A percentile compares a stretch with the other conserved stretches of the same genome.
Evolutionary conservation across 2,329 filamentous ascomycete species (phyloP).

Genomic region (Monilinia laxa): DNA sequence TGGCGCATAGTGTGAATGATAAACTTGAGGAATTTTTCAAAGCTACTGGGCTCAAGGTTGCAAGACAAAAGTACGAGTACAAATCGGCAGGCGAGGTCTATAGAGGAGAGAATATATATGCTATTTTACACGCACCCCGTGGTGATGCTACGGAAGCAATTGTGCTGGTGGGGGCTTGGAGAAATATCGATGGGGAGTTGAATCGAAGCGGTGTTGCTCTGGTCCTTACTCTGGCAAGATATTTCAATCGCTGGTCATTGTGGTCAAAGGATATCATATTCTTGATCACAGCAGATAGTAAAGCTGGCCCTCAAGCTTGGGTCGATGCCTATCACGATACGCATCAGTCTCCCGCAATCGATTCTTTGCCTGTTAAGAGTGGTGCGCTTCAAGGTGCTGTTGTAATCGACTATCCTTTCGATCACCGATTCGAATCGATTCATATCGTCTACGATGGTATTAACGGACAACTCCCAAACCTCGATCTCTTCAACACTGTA

Average conservation of each 20-base stretch:
- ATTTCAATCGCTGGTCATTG: slow-evolving; percentile 96
- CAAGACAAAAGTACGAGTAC: slow-evolving; percentile 85
- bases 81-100: slow-evolving; percentile 71
- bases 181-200: slow-evolving; percentile 71
- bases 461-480: slow-evolving; percentile 92
- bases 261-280: slow-evolving; percentile 99
- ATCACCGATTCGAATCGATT: slow-evolving; percentile 79
- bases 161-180: slow-evolving; percentile 87
- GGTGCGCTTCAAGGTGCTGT: slow-evolving; percentile 90
- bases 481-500: slow-evolving; percentile 94
- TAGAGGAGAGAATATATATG: slow-evolving; percentile 87
- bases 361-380: slow-evolving; percentile 81
- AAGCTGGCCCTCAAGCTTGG: slow-evolving; percentile 91
- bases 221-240: slow-evolving; percentile 81
- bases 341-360: slow-evolving; percentile 68
- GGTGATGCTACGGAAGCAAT: slow-evolving; percentile 97
- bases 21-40: slow-evolving; percentile 73
- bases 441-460: slow-evolving; percentile 94
- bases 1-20: slow-evolving; percentile 56
- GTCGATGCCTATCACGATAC: slow-evolving; percentile 96
- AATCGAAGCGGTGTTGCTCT: slow-evolving; percentile 88
- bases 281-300: slow-evolving; percentile 83
- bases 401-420: slow-evolving; percentile 88
- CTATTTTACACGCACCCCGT: slow-evolving; percentile 86
- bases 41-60: slow-evolving; percentile 80